Evolutionary conservation across 202 grass and related monocot genomes (phyloP), one percentile per base, ranked within the genome.

Genomic region (Zoysia matrella): DNA sequence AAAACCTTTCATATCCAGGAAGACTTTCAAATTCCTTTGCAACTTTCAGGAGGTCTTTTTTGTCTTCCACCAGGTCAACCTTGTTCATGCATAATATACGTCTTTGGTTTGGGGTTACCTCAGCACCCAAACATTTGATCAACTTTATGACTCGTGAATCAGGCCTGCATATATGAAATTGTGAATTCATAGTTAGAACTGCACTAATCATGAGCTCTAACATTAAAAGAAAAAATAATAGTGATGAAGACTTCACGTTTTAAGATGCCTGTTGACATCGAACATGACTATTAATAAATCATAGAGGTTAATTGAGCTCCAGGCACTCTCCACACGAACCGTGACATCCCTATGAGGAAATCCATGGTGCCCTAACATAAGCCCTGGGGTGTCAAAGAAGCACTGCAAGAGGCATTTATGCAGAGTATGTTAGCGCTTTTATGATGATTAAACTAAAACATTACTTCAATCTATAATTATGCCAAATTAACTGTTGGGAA

Each of bases 81-180:
- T 98, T 98, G 76, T 98, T 98, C 95, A 98, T 95, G 89, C 95
- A 98, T 80, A 98, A 89, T 74, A 98, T 83, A 63, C 95, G 91
- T 78, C 92, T 93, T 85, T 98, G 92, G 46, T 88, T 86, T 80
- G 92, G 85, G 49, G 88, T 84, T 48, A 85, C 76, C 77, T 95
- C 86, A 13, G 83, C 44, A 72, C 92, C 95, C 60, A 98, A 80
- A 74, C 78, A 82, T 89, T 86, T 90, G 77, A 98, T 91, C 73
- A 98, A 91, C 74, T 91, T 95, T 75, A 87, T 85, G 44, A 98
- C 95, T 86, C 95, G 84, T 2, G 42, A 76, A 72, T 98, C 95
- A 80, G 90, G 90, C 69, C 95, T 98, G 88, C 4, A 93, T 71
- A 77, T 66, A 81, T 65, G 2, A 58, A 58, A 56, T 56, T 56